Evolutionary conservation across 768 basidiomycete genomes (phyloP), one percentile per base, ranked within the genome.

Genomic region (Boletus reticulatus): DNA sequence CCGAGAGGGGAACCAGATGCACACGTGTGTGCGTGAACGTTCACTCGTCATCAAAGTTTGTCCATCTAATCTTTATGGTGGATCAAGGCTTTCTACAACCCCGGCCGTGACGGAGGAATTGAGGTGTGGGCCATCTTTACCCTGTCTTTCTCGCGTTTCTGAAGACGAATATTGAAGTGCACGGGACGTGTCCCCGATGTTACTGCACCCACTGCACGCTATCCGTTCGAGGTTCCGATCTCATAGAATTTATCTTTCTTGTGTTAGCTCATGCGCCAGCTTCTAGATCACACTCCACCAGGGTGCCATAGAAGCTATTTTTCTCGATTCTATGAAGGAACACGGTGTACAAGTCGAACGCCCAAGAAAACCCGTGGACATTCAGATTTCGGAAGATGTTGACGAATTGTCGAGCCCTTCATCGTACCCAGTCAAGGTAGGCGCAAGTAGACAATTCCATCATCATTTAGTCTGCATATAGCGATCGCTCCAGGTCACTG

Each of bases 1-100:
- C 24, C 76, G 70, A 39, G 81, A 89, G 62, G 88, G 82, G 6
- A 84, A 82, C 55, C 85, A 88, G 47, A 77, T 92, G 78, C 82
- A 88, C 56, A 78, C 82, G 71, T 82, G 82, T 50, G 89, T 89
- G 67, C 56, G 82, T 73, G 4, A 38, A 16, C 4, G 19, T 41
- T 43, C 1, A 1, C 9, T 43, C 16, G n/a, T 1, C 12, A 20
- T 9, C 3, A 6, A 11, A 10, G 19, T 13, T 37, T 12, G 17
- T 9, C 5, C n/a, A 19, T n/a, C 29, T 49, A 37, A 47, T 20
- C 8, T n/a, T 4, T 4, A 12, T 39, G 39, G 6, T 32, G 20
- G 3, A 49, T 34, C 4, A 45, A 91, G 89, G 83, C 87, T 9
- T 89, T 90, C 67, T 91, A 90, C 63, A 87, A 89, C 60, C 88